Evolutionary conservation across 805 yeast genomes (phyloP), one percentile per base, ranked within the genome.

Genomic region (Yamadazyma scolyti): DNA sequence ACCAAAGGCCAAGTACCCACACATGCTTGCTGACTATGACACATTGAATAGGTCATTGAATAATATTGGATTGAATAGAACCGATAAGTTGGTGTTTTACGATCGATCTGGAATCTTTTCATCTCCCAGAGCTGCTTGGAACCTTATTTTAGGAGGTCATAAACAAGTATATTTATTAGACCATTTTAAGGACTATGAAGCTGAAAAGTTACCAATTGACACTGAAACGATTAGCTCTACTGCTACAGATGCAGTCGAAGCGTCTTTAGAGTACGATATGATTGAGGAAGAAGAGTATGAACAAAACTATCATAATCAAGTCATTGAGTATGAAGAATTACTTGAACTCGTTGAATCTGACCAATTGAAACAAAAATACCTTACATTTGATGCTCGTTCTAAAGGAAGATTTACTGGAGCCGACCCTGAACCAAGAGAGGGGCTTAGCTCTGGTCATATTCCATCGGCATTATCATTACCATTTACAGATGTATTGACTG

Each of bases 51-150:
- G 47, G 4, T 69, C 73, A 10, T 65, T 79, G 44, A 57, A 71
- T 8, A 48, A 69, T 10, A 54, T 86, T 36, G 93, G 93, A 1
- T 49, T 85, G 17, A 42, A 48, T 3, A 59, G 59, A 16, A 27
- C 64, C 29, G 93, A 89, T 43, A 59, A 65, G 9, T 51, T 93
- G 23, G 81, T 93, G 8, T 75, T 93, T 9, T 93, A 93, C 54
- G 98, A 93, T 57, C 78, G 79, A 42, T 71, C 73, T 28, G 95
- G 95, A 2, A 79, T 83, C 40, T 87, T 90, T 54, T 79, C 95
- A 24, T 77, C 89, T 2, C 96, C 97, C 22, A 71, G 98, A 43
- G 94, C 84, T 11, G 89, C 88, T 0, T 93, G 97, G 96, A 86
- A 89, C 44, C 71, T 93, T 47, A 71, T 78, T 21, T 64, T 82